Conservation (phyloP, 148 eudicot genomes). For the Arctostaphylos glauca region DNA sequence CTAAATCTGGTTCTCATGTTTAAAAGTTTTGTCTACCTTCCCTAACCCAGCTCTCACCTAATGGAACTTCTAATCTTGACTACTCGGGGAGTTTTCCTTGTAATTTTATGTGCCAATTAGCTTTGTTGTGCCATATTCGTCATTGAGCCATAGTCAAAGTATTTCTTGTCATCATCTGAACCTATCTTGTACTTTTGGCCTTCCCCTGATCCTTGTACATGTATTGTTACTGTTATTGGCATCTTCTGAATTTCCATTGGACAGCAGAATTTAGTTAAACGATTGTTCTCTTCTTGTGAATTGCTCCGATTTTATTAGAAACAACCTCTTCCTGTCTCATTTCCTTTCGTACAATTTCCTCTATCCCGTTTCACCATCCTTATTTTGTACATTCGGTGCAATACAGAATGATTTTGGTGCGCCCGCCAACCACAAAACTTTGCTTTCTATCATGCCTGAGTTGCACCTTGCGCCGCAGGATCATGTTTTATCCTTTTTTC, state of each 20-base stretch:
- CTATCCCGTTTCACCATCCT: background rate
- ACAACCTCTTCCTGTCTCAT: background rate
- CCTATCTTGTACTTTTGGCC: no score
- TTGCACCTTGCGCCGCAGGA: background rate
- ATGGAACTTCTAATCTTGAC: background rate
- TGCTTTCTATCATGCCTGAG: background rate
- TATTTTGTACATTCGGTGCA: background rate
- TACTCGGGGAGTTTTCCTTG: background rate
- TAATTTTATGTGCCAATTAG: background rate
- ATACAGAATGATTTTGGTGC: no score
- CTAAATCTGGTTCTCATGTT: slow-evolving; percentile 5
- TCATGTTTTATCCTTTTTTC: no score
- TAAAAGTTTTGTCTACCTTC: background rate
- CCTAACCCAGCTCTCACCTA: slow-evolving; percentile 2
- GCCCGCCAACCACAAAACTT: background rate
- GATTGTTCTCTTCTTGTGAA: background rate
- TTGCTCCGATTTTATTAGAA: background rate
- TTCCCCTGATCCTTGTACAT: background rate
- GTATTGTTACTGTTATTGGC: background rate
- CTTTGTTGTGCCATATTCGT: background rate
- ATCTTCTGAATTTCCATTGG: background rate
- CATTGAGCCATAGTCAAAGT: background rate
- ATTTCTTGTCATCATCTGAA: background rate
- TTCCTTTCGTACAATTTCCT: background rate
- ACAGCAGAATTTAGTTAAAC: background rate